Evolutionary conservation across 2,329 filamentous ascomycete species (phyloP).

Genomic region (Fusarium anguioides): DNA sequence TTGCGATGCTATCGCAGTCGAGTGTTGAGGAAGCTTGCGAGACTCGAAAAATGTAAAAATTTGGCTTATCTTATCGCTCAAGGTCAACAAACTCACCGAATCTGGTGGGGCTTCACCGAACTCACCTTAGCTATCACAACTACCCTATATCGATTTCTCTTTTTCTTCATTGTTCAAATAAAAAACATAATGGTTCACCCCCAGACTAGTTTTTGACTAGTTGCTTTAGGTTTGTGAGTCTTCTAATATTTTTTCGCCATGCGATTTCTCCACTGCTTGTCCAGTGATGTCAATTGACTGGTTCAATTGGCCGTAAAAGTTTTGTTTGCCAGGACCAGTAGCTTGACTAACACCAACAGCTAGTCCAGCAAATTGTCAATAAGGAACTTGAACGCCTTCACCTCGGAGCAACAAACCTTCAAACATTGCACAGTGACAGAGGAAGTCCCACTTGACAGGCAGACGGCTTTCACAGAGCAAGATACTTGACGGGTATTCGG

Average conservation of each 20-base stretch:
- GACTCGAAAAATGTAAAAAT: conserved; percentile 39
- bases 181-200: background rate
- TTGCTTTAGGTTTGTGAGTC: background rate
- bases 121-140: background rate
- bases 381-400: background rate
- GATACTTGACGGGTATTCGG: background rate
- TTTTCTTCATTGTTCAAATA: background rate
- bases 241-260: fast-evolving
- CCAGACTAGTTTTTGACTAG: too few relatives aligned
- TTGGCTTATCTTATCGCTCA: conserved; percentile 36
- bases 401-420: too few relatives aligned
- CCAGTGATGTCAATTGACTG: fast-evolving
- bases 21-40: conserved; percentile 18
- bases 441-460: background rate
- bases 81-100: conserved; percentile 35
- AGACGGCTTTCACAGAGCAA: background rate
- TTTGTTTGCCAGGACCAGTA: background rate
- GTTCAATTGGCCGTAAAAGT: background rate
- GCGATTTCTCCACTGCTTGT: fast-evolving
- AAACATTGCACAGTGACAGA: background rate
- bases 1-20: conserved; percentile 25
- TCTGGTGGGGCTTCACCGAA: conserved; percentile 5
- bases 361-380: background rate
- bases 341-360: background rate
- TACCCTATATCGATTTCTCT: conserved; percentile 1